phyloP scores from a whole-genome alignment of 192 early-diverging fungal genomes.

The Rhizophagus sp. region DNA sequence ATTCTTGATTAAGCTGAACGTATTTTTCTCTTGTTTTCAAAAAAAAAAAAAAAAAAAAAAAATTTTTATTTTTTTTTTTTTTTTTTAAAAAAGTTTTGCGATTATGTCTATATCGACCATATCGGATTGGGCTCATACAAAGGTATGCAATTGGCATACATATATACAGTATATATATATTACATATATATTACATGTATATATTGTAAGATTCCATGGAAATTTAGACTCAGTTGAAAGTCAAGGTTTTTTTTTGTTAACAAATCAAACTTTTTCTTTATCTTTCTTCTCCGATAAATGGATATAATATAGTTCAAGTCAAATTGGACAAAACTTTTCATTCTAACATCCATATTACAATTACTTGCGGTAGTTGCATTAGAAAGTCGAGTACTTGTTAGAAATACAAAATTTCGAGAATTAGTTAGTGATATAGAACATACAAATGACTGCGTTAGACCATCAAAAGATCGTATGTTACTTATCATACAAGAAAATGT shows the following conservation, averaged over 20 bases:
- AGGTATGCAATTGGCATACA: not conserved
- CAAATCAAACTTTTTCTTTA: not conserved
- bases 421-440: not conserved
- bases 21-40: too few species aligned
- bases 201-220: too few species aligned
- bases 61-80: too few species aligned
- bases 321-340: constrained; percentile 19
- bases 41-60: too few species aligned
- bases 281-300: not conserved
- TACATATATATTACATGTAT: not conserved
- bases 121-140: not conserved
- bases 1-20: not conserved
- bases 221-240: not conserved
- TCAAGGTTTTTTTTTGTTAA: not conserved
- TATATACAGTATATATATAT: not conserved
- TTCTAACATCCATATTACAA: constrained; percentile 15
- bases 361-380: not conserved
- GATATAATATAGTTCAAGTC: not conserved
- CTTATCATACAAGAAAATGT: constrained; percentile 15
- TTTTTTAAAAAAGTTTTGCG: too few species aligned
- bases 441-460: not conserved
- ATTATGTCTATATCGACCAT: too few species aligned
- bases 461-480: not conserved
- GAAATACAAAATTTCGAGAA: not conserved
- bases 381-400: not conserved